phyloP scores from a whole-genome alignment of 441 rosid genomes.

The Macaranga tanarius region DNA sequence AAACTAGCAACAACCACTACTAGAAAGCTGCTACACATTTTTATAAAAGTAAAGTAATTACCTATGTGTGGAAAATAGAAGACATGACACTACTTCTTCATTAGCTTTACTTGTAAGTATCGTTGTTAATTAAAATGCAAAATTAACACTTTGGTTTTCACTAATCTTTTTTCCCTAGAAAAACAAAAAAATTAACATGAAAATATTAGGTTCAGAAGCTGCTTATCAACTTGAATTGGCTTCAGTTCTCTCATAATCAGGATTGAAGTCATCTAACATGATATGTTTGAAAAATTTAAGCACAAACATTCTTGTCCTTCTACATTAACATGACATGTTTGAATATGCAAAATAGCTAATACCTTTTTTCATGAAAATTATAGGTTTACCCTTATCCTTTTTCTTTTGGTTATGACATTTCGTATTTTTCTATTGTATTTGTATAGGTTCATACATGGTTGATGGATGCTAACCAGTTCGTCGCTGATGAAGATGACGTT shows the following conservation, averaged over 20 bases:
- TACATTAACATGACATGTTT: neutral
- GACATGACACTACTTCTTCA: neutral
- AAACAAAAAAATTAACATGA: neutral
- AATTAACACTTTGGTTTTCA: neutral
- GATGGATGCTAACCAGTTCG: slow-evolving; percentile 83
- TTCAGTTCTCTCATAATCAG: neutral
- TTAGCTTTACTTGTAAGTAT: neutral
- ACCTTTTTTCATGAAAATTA: neutral
- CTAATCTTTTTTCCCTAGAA: neutral
- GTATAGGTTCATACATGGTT: slow-evolving; percentile 80
- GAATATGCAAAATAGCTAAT: neutral
- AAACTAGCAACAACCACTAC: neutral
- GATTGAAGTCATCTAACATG: neutral
- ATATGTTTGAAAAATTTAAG: neutral
- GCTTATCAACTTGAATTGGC: neutral
- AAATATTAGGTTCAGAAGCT: neutral
- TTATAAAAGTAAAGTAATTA: neutral
- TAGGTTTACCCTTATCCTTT: neutral
- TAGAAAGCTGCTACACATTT: neutral
- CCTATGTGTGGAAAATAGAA: neutral
- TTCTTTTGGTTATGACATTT: neutral
- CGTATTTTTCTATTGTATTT: neutral
- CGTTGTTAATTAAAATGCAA: neutral
- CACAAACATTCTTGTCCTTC: neutral
- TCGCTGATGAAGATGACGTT: slow-evolving; percentile 91